Base-by-base conservation (phyloP, 2,329 filamentous ascomycete species). In the Ilyonectria robusta region DNA sequence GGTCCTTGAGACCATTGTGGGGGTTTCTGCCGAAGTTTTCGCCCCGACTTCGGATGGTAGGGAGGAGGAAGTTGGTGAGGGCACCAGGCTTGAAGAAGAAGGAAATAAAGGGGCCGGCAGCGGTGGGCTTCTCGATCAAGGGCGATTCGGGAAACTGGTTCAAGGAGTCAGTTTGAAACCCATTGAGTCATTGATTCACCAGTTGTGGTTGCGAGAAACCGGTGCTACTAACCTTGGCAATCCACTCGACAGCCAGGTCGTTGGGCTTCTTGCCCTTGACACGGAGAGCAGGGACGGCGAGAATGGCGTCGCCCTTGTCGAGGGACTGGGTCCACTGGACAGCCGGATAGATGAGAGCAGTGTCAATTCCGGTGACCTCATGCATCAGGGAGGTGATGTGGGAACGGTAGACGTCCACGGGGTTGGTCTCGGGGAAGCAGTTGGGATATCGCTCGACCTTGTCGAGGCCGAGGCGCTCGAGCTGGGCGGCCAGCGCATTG, bases 281-380 rank as follows among this genome's bases (percentile, higher is more conserved):
- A 68, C 94, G 87, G 70, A 97, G 86, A n/a, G 93, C 92, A 17
- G 94, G 93, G 9, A 94, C 89, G 9, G 94, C 91, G 53, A 97
- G 82, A 59, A 93, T 88, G 73, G 97, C 83, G 81, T 97, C 94
- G 54, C 94, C 94, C 84, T 95, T 94, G 71, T 96, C 94, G 23
- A 94, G 85, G 42, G 91, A 89, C 69, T 89, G 85, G 6, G 94
- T 95, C 93, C 93, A 95, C 83, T 92, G 88, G 47, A 97, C 84
- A 42, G 90, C 89, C 29, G 89, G 89, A 82, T 93, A 94, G 78
- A 97, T 91, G 74, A 94, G 89, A 60, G 86, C 84, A 37, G 86
- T 79, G 65, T 93, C 91, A 31, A 94, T 91, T 23, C 91, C 92
- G 2, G 92, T 93, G 67, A 94, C 87, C 21, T 88, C 84, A 37